Conservation (phyloP, 164 flowering plant species). For the Aristolochia californica region DNA sequence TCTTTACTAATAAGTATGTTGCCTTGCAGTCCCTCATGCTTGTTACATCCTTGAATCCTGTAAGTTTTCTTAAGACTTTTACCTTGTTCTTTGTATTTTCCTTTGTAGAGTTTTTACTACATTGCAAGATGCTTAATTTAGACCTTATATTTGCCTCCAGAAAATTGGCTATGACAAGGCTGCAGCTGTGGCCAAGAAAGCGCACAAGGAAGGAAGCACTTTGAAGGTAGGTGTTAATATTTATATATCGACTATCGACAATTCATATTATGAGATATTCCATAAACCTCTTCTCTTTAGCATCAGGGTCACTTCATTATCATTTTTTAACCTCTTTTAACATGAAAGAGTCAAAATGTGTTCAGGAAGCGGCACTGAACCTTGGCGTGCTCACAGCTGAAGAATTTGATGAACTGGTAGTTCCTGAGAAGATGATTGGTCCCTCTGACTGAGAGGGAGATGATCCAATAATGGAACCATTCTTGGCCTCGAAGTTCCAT, state of each 20-base stretch:
- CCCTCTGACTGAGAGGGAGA: conserved; percentile 33
- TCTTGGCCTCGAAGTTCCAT: neutral
- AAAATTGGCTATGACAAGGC: conserved; percentile 99
- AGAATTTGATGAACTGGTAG: conserved; percentile 81
- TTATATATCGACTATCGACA: neutral
- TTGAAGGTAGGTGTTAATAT: conserved; percentile 68
- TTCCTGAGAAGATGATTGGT: conserved; percentile 95
- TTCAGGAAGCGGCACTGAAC: conserved; percentile 80
- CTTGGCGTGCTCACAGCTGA: conserved; percentile 66
- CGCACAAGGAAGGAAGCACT: conserved; percentile 90
- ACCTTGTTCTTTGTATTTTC: neutral
- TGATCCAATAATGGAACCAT: neutral
- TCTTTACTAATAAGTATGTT: neutral
- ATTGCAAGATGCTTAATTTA: no score
- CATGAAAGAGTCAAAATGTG: conserved; percentile 1
- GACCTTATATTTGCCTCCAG: conserved; percentile 21
- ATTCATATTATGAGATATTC: neutral
- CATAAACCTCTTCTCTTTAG: neutral
- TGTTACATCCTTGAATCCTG: conserved; percentile 91
- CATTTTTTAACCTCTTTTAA: neutral
- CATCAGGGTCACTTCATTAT: neutral
- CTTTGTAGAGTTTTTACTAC: neutral
- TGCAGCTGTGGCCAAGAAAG: conserved; percentile 96
- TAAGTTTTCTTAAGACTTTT: conserved; percentile 31
- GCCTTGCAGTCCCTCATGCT: conserved; percentile 96